A percentile compares a stretch with the other conserved stretches of the same genome.
phyloP scores from a whole-genome alignment of 805 yeast species.

The Kodamaea sagamina region DNA sequence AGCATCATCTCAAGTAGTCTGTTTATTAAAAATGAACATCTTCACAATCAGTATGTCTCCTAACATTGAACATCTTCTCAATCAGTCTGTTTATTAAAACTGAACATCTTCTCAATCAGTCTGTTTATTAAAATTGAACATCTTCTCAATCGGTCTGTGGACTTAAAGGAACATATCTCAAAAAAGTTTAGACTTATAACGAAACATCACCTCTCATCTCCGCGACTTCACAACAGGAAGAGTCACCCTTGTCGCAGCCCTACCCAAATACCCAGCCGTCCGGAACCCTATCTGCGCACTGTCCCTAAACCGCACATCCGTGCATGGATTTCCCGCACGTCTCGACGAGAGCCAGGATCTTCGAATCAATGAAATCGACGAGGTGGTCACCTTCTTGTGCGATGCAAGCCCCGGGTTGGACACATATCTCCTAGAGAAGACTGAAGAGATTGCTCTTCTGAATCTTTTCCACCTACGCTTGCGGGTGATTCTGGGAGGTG shows the following conservation, averaged over 20 bases:
- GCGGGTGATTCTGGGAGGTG: conserved; percentile 35
- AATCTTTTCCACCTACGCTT: conserved; percentile 32
- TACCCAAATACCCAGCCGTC: not conserved
- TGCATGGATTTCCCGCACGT: not conserved
- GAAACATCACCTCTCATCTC: too few species aligned
- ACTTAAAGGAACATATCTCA: too few species aligned
- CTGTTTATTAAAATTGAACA: too few species aligned
- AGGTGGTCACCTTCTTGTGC: conserved; percentile 15
- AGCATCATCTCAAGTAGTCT: too few species aligned
- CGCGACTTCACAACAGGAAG: not conserved
- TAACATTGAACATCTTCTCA: too few species aligned
- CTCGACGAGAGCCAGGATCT: conserved; percentile 21
- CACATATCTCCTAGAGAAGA: conserved; percentile 28
- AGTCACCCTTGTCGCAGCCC: not conserved
- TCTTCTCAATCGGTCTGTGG: too few species aligned
- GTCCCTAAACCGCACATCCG: not conserved
- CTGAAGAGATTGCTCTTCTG: conserved; percentile 27
- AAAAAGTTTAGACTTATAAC: too few species aligned
- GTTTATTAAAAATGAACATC: too few species aligned
- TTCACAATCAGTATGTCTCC: too few species aligned
- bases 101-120: too few species aligned
- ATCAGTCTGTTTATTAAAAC: too few species aligned
- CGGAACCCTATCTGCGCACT: not conserved
- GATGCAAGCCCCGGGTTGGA: conserved; percentile 25
- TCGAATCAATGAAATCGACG: conserved; percentile 24